phyloP scores from a whole-genome alignment of 2,329 filamentous ascomycete genomes.

The Annulohypoxylon truncatum region DNA sequence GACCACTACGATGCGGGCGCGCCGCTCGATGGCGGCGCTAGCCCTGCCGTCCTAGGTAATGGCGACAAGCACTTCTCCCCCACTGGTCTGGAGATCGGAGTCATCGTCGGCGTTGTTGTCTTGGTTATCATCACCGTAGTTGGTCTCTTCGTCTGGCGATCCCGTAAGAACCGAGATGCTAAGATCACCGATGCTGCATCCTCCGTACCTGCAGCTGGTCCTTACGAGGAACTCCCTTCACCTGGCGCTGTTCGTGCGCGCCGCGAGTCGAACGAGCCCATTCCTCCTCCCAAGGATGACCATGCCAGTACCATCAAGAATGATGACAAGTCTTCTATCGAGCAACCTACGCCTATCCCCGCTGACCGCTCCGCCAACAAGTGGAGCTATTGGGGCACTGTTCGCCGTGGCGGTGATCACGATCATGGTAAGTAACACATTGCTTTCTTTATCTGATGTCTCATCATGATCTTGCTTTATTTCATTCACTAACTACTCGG shows the following conservation, averaged over 20 bases:
- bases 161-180: constrained; percentile 41
- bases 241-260: not conserved
- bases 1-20: constrained; percentile 44
- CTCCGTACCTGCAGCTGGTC: not conserved
- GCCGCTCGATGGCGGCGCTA: constrained; percentile 44
- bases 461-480: not conserved
- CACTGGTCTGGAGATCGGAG: constrained; percentile 44
- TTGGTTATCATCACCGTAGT: constrained; percentile 43
- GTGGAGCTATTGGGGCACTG: constrained; percentile 37
- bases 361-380: constrained; percentile 16
- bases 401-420: constrained; percentile 10
- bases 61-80: constrained; percentile 28
- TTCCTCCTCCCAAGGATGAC: constrained; percentile 40
- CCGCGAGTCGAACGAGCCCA: constrained; percentile 11
- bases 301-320: constrained; percentile 34
- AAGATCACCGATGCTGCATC: constrained; percentile 22
- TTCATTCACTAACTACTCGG: constrained; percentile 7
- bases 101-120: constrained; percentile 45
- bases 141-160: constrained; percentile 47
- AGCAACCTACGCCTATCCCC: constrained; percentile 25
- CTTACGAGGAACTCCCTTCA: not conserved
- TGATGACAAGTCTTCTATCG: constrained; percentile 38
- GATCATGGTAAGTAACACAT: constrained; percentile 31
- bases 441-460: not conserved
- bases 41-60: constrained; percentile 38